Evolutionary conservation across 2,329 filamentous ascomycete species (phyloP).

Genomic region (Verticillium isaacii): DNA sequence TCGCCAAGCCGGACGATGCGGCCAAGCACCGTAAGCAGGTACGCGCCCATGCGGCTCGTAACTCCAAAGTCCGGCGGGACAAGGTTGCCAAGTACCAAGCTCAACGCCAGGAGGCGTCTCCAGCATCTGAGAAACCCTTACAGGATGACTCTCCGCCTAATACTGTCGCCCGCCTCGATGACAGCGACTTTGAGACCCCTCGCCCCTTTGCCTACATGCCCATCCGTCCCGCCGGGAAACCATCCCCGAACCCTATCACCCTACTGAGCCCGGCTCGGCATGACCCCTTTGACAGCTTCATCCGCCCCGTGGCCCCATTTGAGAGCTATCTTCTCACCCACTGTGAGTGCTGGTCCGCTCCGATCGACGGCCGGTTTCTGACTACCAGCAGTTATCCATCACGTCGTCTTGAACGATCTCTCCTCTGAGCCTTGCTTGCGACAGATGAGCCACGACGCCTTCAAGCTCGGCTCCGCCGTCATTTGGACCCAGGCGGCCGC

Average conservation of each 20-base stretch:
- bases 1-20: slow-evolving; percentile 12
- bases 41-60: slow-evolving; percentile 15
- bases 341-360: slow-evolving; percentile 3
- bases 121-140: background rate
- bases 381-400: background rate
- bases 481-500: slow-evolving; percentile 14
- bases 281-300: slow-evolving; percentile 7
- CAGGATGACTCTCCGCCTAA: background rate
- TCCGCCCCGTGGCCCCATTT: slow-evolving; percentile 3
- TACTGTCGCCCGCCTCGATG: background rate
- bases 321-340: slow-evolving; percentile 4
- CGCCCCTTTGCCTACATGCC: background rate
- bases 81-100: slow-evolving; percentile 10
- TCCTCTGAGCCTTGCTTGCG: background rate
- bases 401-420: background rate
- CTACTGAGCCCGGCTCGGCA: background rate
- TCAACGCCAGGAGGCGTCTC: background rate
- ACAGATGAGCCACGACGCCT: background rate
- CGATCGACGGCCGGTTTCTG: too few relatives aligned
- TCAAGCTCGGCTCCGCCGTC: slow-evolving; percentile 3
- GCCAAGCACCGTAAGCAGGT: slow-evolving; percentile 9
- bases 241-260: background rate
- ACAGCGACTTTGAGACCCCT: background rate
- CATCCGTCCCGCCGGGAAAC: background rate
- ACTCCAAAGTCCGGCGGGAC: slow-evolving; percentile 5